A percentile compares a stretch with the other conserved stretches of the same genome.
phyloP scores from a whole-genome alignment of 495 filamentous ascomycete species.

The Neurospora tetraspora region DNA sequence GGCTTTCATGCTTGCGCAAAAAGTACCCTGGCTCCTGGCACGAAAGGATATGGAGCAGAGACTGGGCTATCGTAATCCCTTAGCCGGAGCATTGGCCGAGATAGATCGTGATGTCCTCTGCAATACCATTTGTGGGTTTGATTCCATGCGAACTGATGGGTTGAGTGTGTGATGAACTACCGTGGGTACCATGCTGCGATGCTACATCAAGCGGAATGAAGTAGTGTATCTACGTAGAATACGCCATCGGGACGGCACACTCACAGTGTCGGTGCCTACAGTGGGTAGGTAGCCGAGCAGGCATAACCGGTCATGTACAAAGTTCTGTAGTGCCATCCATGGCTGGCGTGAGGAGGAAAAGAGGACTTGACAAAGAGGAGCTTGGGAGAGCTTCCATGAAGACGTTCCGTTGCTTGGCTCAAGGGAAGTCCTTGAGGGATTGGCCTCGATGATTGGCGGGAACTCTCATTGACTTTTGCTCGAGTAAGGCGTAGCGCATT shows the following conservation, averaged over 20 bases:
- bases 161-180: background rate
- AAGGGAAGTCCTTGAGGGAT: background rate
- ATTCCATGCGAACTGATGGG: background rate
- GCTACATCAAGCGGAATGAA: background rate
- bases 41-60: background rate
- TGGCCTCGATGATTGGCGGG: background rate
- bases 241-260: background rate
- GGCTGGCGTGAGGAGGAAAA: background rate
- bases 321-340: background rate
- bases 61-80: background rate
- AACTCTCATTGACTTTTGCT: background rate
- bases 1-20: background rate
- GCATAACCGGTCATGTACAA: no score
- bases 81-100: background rate
- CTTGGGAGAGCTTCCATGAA: no score
- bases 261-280: background rate
- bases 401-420: no score
- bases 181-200: background rate
- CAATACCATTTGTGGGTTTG: background rate
- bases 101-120: background rate
- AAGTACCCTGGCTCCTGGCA: background rate
- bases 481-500: background rate
- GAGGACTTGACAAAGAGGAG: background rate
- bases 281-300: background rate
- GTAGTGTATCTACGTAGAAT: background rate